phyloP scores from a whole-genome alignment of 1,284 basidiomycete genomes.

The Malassezia restricta region DNA sequence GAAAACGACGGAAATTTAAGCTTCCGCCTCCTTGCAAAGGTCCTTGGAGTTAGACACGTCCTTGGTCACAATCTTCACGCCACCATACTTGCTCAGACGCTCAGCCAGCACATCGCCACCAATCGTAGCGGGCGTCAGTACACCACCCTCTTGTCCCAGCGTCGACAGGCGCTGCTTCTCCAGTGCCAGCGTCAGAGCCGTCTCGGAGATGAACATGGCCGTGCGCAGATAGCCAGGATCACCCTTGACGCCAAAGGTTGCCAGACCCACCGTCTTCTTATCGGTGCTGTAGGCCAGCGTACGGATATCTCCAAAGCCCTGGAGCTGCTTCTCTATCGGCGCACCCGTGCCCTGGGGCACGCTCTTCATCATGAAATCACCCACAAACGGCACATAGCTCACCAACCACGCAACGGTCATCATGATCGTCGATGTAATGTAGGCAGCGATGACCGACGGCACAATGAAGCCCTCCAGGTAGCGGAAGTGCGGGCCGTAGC shows the following conservation, averaged over 20 bases:
- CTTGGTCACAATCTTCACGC: constrained; percentile 50
- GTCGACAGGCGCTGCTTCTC: constrained; percentile 52
- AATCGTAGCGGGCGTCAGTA: constrained; percentile 65
- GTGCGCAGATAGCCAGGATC: constrained; percentile 68
- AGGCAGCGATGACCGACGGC: constrained; percentile 23
- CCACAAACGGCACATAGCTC: not conserved
- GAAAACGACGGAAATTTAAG: constrained; percentile 8
- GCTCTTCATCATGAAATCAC: not conserved
- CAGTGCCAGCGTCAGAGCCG: constrained; percentile 58
- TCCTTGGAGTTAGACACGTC: constrained; percentile 4
- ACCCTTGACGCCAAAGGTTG: constrained; percentile 58
- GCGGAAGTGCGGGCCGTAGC: constrained; percentile 52
- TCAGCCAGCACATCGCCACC: constrained; percentile 61
- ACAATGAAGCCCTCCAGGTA: constrained; percentile 61
- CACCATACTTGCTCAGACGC: constrained; percentile 54
- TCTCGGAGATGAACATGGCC: constrained; percentile 61
- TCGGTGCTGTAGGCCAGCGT: constrained; percentile 48
- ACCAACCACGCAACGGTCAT: constrained; percentile 5
- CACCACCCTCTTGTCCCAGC: constrained; percentile 57
- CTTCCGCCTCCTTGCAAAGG: not conserved
- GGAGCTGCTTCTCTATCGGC: constrained; percentile 10
- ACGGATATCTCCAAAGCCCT: constrained; percentile 13
- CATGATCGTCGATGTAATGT: constrained; percentile 5
- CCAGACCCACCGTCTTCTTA: constrained; percentile 51
- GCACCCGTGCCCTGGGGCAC: constrained; percentile 11